Conservation (phyloP, 169 alveolate species). For the Eimeria acervulina region DNA sequence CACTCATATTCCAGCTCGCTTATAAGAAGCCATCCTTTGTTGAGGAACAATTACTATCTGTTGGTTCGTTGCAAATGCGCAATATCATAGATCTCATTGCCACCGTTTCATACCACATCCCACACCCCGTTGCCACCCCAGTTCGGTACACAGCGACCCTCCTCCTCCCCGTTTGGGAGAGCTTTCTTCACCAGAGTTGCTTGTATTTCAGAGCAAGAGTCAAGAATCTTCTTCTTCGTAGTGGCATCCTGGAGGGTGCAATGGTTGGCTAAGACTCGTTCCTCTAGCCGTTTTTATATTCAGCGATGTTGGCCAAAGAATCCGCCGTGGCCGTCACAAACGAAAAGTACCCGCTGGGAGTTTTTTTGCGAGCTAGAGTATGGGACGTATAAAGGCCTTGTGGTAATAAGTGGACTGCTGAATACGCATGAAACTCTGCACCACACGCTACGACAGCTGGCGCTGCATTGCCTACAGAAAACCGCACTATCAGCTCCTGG, state of each 20-base stretch:
- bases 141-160: too few species aligned
- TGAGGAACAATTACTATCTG: not conserved
- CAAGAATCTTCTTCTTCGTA: not conserved
- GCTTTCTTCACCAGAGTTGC: not conserved
- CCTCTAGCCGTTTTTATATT: not conserved
- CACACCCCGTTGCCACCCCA: not conserved
- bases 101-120: not conserved
- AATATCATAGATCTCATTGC: not conserved
- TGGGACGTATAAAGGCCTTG: too few species aligned
- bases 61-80: not conserved
- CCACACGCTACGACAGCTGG: not conserved
- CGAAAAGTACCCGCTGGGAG: too few species aligned
- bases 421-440: not conserved
- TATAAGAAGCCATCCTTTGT: not conserved
- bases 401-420: not conserved
- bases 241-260: not conserved
- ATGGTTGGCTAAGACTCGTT: too few species aligned
- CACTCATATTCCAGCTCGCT: not conserved
- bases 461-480: not conserved
- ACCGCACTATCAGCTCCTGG: not conserved
- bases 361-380: too few species aligned
- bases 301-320: not conserved
- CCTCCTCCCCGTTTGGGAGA: not conserved
- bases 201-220: not conserved
- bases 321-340: not conserved